Evolutionary conservation across 768 basidiomycete species (phyloP).

Genomic region (Trametes punicea): DNA sequence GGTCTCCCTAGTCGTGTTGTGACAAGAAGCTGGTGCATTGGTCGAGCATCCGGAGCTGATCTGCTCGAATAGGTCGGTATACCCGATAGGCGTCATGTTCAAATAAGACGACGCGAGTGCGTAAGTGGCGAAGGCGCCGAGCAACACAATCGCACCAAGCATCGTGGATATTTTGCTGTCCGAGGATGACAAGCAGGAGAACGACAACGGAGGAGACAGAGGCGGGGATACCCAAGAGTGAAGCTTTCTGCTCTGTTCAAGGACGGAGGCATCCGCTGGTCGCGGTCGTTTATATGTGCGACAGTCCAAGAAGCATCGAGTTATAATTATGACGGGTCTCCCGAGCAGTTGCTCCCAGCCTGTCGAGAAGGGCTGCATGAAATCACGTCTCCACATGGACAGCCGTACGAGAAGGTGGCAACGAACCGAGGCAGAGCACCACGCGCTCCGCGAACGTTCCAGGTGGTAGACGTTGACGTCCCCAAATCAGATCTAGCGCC

Average conservation of each 20-base stretch:
- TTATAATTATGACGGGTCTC: not conserved
- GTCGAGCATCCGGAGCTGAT: constrained; percentile 53
- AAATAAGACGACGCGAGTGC: constrained; percentile 24
- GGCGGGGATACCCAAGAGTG: not conserved
- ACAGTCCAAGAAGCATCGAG: no score
- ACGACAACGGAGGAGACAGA: not conserved
- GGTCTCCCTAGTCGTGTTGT: constrained; percentile 42
- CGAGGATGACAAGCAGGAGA: not conserved
- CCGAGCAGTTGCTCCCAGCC: constrained; percentile 5
- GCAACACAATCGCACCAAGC: constrained; percentile 24
- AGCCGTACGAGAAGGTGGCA: not conserved
- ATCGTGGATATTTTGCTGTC: constrained; percentile 11
- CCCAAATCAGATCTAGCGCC: not conserved
- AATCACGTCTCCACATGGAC: constrained; percentile 3
- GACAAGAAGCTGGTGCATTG: constrained; percentile 50
- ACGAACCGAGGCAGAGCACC: constrained; percentile 1
- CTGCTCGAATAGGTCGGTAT: constrained; percentile 30
- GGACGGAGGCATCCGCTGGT: no score
- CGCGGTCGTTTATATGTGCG: not conserved
- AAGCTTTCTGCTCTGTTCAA: no score
- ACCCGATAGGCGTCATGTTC: constrained; percentile 3
- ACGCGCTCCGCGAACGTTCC: constrained; percentile 2
- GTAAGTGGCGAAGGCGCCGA: constrained; percentile 23
- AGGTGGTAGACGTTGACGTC: not conserved
- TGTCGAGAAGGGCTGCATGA: not conserved